phyloP scores from a whole-genome alignment of 371 early-diverging fungal species.

The Mortierella sp. region DNA sequence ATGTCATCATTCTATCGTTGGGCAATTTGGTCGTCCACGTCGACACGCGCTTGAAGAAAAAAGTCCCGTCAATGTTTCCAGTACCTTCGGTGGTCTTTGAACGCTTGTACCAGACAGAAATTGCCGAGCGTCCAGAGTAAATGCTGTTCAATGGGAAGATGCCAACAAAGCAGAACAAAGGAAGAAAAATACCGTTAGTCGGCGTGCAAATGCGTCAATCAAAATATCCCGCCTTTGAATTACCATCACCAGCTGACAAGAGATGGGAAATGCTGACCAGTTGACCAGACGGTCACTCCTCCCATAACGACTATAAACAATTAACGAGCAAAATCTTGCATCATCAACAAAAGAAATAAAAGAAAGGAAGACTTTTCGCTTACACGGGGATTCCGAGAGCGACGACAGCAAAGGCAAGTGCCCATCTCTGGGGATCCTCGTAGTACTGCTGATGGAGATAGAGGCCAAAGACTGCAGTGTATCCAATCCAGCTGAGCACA shows the following conservation, averaged over 20 bases:
- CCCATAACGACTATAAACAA: not conserved
- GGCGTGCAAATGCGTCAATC: constrained; percentile 17
- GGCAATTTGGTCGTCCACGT: not conserved
- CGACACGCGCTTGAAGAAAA: not conserved
- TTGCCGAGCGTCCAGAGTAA: constrained; percentile 62
- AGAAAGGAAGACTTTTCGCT: constrained; percentile 19
- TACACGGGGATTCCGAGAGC: constrained; percentile 70
- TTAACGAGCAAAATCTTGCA: constrained; percentile 15
- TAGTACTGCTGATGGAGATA: constrained; percentile 63
- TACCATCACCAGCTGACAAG: not conserved
- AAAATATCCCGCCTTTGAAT: not conserved
- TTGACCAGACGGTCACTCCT: constrained; percentile 11
- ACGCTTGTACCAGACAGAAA: constrained; percentile 70
- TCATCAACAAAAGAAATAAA: not conserved
- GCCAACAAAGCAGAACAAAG: not conserved
- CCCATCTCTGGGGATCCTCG: constrained; percentile 61
- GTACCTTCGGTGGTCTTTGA: constrained; percentile 71
- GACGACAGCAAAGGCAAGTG: constrained; percentile 65
- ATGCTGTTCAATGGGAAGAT: constrained; percentile 57
- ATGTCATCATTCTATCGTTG: not conserved
- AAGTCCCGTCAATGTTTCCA: not conserved
- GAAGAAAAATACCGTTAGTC: constrained; percentile 21
- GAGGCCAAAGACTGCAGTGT: constrained; percentile 68
- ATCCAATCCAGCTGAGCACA: constrained; percentile 75
- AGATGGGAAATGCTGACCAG: not conserved